Evolutionary conservation across 345 rosid species (phyloP), one percentile per base, ranked within the genome.

Genomic region (Lepidium sativum): DNA sequence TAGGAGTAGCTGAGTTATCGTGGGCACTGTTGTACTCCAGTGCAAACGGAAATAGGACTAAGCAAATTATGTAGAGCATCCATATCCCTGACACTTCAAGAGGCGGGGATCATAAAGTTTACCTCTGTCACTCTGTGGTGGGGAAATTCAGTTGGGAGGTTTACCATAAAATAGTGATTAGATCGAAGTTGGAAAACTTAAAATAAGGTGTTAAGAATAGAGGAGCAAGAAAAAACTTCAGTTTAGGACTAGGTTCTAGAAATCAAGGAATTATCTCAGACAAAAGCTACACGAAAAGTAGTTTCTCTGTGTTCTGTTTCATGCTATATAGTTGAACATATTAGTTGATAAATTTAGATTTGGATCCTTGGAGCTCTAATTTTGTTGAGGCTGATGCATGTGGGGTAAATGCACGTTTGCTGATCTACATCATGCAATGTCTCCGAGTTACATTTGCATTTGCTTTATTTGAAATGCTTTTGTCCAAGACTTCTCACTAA

Each of bases 381-480:
- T 65, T 65, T 16, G 9, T 65, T 62, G 58, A 39, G 58, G 54
- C 44, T 65, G 53, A 21, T 43, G 23, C 66, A 65, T 65, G 66
- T 64, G 41, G 51, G 62, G 62, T 62, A 35, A 25, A 53, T 27
- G 54, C 48, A 43, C 13, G 9, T 53, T 20, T 31, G 49, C 52
- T 51, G 57, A 43, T 40, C 43, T 14, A 49, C 21, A 18, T 9
- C 23, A 15, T 67, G 32, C 40, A 16, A 61, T 43, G 16, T 54
- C 34, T 37, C 63, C 35, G 56, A 44, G 34, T 62, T 40, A 43
- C 52, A 40, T 43, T 43, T 61, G 34, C 40, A 32, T 64, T 56
- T 56, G 8, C 68, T 61, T 55, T 63, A 25, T 62, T 21, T 68
- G 58, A 54, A 60, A n/a, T 65, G 20, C 20, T 33, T 41, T 33